Conservation (phyloP, 805 yeast genomes). For the Yamadazyma ubonensis region DNA sequence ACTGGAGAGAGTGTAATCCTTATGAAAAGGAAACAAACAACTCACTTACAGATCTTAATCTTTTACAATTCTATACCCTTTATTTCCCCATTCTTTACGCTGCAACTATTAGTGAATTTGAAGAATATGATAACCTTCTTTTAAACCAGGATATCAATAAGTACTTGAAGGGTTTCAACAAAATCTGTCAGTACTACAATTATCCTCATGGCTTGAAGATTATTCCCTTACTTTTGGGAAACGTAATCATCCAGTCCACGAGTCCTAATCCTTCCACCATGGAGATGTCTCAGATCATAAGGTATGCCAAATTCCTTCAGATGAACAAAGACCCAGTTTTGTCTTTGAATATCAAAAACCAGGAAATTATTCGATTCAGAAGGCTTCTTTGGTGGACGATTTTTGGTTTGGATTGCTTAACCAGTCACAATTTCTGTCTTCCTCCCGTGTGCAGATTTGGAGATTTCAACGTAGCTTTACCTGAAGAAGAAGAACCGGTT, state of each 20-base stretch:
- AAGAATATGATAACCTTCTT: slow-evolving; percentile 50
- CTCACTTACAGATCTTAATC: slow-evolving; percentile 32
- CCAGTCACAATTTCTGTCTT: slow-evolving; percentile 53
- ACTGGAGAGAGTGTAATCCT: slow-evolving; percentile 41
- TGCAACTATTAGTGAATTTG: slow-evolving; percentile 57
- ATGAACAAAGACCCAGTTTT: slow-evolving; percentile 61
- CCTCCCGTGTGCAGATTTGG: slow-evolving; percentile 53
- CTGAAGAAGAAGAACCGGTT: slow-evolving; percentile 45
- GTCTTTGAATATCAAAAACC: slow-evolving; percentile 48
- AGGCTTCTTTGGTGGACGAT: slow-evolving; percentile 69
- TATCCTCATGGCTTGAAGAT: slow-evolving; percentile 49
- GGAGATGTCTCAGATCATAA: slow-evolving; percentile 54
- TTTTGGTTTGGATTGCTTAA: slow-evolving; percentile 55
- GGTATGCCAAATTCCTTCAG: slow-evolving; percentile 56
- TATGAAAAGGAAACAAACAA: slow-evolving; percentile 14
- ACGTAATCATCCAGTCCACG: slow-evolving; percentile 50
- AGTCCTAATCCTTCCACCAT: slow-evolving; percentile 56
- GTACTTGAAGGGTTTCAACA: slow-evolving; percentile 50
- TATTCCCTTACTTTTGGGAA: slow-evolving; percentile 44
- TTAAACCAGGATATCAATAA: slow-evolving; percentile 49
- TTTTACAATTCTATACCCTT: slow-evolving; percentile 45
- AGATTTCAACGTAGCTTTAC: slow-evolving; percentile 58
- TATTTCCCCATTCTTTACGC: slow-evolving; percentile 58
- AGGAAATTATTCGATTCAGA: slow-evolving; percentile 49
- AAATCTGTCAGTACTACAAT: slow-evolving; percentile 48